Evolutionary conservation across 1,139 yeast species (phyloP), one percentile per base, ranked within the genome.

Genomic region (Taphrina communis): DNA sequence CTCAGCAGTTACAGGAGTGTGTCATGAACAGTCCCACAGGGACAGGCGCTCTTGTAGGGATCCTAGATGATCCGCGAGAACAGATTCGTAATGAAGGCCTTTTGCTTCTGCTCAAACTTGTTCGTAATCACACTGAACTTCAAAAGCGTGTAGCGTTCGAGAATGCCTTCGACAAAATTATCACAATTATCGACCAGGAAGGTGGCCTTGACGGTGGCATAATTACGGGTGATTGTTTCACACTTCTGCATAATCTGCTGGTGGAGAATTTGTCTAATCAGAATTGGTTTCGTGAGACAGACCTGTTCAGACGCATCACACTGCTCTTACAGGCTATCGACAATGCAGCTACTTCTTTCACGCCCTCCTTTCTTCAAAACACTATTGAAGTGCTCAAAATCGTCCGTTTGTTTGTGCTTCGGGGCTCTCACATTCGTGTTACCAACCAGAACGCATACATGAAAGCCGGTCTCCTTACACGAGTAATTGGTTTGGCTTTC

Each of bases 61-160:
- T 88, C 9, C 80, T 95, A 57, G 86, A 86, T 70, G 96, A 92
- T 73, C 76, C 81, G 0, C 87, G 90, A 73, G 99, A 94, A 72
- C 96, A 95, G n/a, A 86, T 95, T 17, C 41, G 75, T 5, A 36
- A 60, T 58, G 61, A 52, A 77, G 87, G 96, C 1, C 69, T 74
- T 5, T 78, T 94, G 61, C 81, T 95, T n/a, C 81, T 95, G 68
- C 87, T 89, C 87, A 88, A 93, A 6, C 82, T 94, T 1, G 96
- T 87, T 8, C 88, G 88, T 73, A 89, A 89, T 71, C 91, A 92
- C 75, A 86, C 88, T 72, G 95, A 91, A 76, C 88, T 94, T 53
- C 99, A 95, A 77, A 93, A 93, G 76, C 81, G 94, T 31, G 96
- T 94, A 17, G 99, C 97, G 0, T 95, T 95, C 76, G 98, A 94